Conservation (phyloP, 441 rosid genomes). For the Sinapis alba region DNA sequence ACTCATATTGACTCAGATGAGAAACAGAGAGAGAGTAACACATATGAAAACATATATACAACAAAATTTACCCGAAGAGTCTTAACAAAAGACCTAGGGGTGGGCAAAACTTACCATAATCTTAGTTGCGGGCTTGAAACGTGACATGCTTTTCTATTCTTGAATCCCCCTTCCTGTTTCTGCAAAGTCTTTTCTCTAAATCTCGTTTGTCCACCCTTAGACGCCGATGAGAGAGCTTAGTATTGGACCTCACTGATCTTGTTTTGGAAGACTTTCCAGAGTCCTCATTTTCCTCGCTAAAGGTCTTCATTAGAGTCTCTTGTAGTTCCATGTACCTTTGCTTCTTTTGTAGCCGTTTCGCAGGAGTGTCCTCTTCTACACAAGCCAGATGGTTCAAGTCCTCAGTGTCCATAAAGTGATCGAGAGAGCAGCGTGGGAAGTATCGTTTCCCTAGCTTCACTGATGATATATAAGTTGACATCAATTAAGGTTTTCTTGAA, state of each 20-base stretch:
- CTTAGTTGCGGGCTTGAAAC: not conserved
- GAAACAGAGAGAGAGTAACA: not conserved
- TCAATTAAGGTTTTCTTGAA: not conserved
- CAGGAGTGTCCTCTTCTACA: constrained; percentile 52
- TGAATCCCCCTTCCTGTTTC: not conserved
- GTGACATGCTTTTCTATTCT: not conserved
- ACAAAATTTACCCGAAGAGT: constrained; percentile 2
- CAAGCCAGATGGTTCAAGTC: constrained; percentile 61
- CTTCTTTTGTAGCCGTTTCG: constrained; percentile 55
- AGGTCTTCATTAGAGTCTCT: constrained; percentile 62
- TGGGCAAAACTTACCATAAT: not conserved
- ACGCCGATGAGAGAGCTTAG: constrained; percentile 39
- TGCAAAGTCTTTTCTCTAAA: not conserved
- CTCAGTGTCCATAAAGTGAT: constrained; percentile 72
- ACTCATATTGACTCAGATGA: constrained; percentile 2
- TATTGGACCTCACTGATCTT: constrained; percentile 44
- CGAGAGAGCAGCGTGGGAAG: constrained; percentile 82
- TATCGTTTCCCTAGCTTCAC: constrained; percentile 78
- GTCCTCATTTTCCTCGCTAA: constrained; percentile 63
- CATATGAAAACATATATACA: constrained; percentile 10
- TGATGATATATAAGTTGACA: constrained; percentile 31
- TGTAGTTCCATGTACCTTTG: constrained; percentile 66
- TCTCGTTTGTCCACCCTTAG: constrained; percentile 8
- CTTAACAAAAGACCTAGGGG: not conserved
- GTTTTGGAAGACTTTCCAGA: constrained; percentile 52